Evolutionary conservation across 371 early-diverging fungal genomes (phyloP), one percentile per base, ranked within the genome.

Genomic region (Mortierella sp.): DNA sequence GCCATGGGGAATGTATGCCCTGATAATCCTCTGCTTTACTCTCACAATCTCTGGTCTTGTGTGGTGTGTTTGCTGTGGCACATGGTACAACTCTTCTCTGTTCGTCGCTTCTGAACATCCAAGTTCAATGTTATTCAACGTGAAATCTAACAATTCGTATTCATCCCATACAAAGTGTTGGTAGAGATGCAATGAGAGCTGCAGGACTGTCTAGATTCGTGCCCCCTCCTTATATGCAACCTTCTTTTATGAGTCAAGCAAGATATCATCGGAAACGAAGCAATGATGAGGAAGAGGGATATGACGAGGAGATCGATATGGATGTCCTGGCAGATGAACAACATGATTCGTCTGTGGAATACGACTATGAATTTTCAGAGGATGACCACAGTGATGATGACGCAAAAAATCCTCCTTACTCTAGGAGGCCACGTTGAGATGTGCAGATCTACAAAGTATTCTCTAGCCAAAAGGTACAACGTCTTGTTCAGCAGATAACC

Each of bases 1-100:
- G 2, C 82, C 82, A 11, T 81, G 82, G 82, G 70, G 82, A 4
- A 65, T 76, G 11, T 76, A 72, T 50, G 67, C 60, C 60, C 60
- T 81, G 3, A 69, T 76, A 61, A 66, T 69, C 24, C 28, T 72
- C 45, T 81, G 82, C 63, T 61, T 69, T 53, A 69, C 66, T n/a
- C 24, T 72, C 1, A 19, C 73, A 40, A 55, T 81, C 64, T 72
- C 76, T 50, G 82, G 82, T 22, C 65, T 81, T 64, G 70, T 76
- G 41, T 81, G 82, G 82, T 81, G 82, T 40, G 50, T 76, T 61
- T 81, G 82, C 38, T 81, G 82, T 69, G 82, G 82, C 40, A 81
- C 82, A 58, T 81, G 82, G 82, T 81, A 72, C 21, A 6, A 19
- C 45, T 24, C 15, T 45, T 61, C 24, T 48, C n/a, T 24, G 22